phyloP scores from a whole-genome alignment of 2,329 filamentous ascomycete genomes.

The Aspergillus sp. region DNA sequence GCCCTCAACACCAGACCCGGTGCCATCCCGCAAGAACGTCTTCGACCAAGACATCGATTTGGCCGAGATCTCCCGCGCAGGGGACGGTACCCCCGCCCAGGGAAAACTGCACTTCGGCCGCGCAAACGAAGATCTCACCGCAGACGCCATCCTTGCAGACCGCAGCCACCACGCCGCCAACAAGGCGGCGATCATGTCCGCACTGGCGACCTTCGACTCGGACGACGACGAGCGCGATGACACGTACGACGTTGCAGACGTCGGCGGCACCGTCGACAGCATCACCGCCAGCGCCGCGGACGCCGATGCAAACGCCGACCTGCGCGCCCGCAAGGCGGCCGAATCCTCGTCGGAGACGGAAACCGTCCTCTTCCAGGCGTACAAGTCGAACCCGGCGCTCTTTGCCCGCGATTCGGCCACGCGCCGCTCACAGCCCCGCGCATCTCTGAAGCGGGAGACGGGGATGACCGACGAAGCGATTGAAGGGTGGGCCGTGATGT shows the following conservation, averaged over 20 bases:
- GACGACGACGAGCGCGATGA: constrained; percentile 97
- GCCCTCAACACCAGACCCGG: constrained; percentile 30
- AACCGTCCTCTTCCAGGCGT: constrained; percentile 70
- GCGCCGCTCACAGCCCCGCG: constrained; percentile 62
- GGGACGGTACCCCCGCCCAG: constrained; percentile 30
- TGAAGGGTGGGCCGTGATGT: constrained; percentile 91
- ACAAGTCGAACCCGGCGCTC: constrained; percentile 60
- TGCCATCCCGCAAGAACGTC: constrained; percentile 61
- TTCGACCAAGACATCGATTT: constrained; percentile 76
- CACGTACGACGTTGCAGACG: constrained; percentile 89
- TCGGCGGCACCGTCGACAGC: constrained; percentile 81
- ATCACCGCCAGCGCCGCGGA: constrained; percentile 43
- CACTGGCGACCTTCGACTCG: constrained; percentile 82
- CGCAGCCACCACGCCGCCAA: constrained; percentile 61
- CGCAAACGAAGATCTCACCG: constrained; percentile 57
- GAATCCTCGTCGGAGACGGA: constrained; percentile 51
- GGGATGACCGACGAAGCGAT: constrained; percentile 91
- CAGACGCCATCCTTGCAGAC: constrained; percentile 70
- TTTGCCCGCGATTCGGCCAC: constrained; percentile 73
- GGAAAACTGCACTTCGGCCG: constrained; percentile 76
- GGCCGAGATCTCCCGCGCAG: constrained; percentile 65
- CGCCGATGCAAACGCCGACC: constrained; percentile 55
- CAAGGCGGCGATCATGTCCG: constrained; percentile 85
- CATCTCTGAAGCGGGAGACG: constrained; percentile 68
- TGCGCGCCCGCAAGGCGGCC: constrained; percentile 39